Evolutionary conservation across 2,329 filamentous ascomycete species (phyloP).

Genomic region (Trichoderma cornu-damae): DNA sequence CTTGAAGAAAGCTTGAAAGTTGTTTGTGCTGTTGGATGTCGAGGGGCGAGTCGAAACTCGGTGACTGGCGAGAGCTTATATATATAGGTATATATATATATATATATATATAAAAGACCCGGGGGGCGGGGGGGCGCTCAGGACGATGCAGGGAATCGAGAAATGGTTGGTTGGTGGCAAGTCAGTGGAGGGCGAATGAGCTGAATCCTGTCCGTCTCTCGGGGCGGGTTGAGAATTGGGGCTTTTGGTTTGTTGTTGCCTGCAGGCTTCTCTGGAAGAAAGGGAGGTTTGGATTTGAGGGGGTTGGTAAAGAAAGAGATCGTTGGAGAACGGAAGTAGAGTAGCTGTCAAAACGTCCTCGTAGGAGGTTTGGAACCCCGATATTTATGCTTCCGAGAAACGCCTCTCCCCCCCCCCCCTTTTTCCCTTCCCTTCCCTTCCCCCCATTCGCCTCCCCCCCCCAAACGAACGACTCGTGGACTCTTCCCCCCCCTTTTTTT

Average conservation of each 20-base stretch:
- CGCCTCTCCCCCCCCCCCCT: neutral
- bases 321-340: no score
- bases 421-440: neutral
- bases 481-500: no score
- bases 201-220: constrained; percentile 12
- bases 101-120: no score
- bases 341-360: neutral
- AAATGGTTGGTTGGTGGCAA: no score
- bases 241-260: neutral
- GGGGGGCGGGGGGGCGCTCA: no score
- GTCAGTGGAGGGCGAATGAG: constrained; percentile 12
- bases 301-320: neutral
- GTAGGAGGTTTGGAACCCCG: neutral
- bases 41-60: no score
- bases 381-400: constrained; percentile 7
- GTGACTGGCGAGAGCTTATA: constrained; percentile 17
- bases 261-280: constrained; percentile 4
- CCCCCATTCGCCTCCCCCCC: no score
- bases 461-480: no score
- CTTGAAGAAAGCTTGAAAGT: neutral
- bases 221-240: constrained; percentile 8
- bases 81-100: no score
- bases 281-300: neutral
- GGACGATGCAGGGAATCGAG: no score
- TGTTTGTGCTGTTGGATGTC: neutral